Base-by-base conservation (phyloP, 139 green algal genomes). In the Chlorella sp. region DNA sequence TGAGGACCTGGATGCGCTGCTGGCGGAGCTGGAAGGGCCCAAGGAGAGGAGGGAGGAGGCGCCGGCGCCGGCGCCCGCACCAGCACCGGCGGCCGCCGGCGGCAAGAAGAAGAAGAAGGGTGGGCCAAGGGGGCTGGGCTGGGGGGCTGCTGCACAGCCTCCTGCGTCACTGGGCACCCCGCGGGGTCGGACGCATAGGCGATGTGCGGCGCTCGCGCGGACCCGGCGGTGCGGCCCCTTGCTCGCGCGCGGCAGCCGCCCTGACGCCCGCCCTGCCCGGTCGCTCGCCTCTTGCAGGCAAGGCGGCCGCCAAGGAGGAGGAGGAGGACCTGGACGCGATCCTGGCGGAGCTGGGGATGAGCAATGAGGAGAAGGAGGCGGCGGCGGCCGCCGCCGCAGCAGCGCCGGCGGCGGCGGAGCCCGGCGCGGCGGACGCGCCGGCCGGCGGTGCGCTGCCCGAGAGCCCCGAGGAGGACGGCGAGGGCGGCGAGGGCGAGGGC, bases 291-390 rank as follows among this genome's bases (percentile, higher is more conserved):
- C 17, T 21, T 33, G 77, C 67, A 33, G 74, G 69, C 38, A 87
- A 84, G 43, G 73, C 51, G 9, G 66, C 27, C 11, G 36, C 63
- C n/a, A 61, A 76, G 46, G 71, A 79, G 65, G 89, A 90, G 63
- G 92, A 90, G n/a, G 86, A 93, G 40, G 89, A 93, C 73, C 55
- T 93, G 33, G 89, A 93, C 71, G 84, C 84, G 23, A 56, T 93
- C 1, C 78, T 93, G 41, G 88, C 88, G n/a, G 81, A 92, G 76
- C 82, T 92, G 48, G 88, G 78, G 0, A 69, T 73, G 11, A 36
- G 46, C 14, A 31, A 58, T 1, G 50, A 56, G 14, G 27, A 53
- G 71, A 51, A 43, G 50, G 50, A 64, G 74, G 67, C 33, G 15
- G 51, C 79, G 8, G 81, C 68, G 3, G 67, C 65, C 0, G 68